Base-by-base conservation (phyloP, 148 eudicot species). In the Fallopia convolvulus region DNA sequence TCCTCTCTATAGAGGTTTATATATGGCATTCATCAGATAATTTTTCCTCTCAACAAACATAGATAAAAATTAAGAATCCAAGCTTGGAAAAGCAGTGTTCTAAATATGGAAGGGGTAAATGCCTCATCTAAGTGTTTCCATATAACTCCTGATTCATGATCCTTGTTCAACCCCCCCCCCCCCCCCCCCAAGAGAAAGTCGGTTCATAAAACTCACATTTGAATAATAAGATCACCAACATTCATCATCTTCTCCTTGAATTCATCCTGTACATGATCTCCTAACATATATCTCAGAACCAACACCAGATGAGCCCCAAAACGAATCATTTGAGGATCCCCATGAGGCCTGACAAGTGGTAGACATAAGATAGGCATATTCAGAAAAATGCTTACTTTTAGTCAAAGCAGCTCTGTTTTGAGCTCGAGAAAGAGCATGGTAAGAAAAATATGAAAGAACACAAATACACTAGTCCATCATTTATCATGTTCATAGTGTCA, bases 321-420 rank as follows among this genome's bases (percentile, higher is more conserved):
- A 21, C 99, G 94, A 77, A 95, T 89, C 99, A 95, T 87, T 80
- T 92, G 90, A 20, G 99, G 97, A 83, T 95, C 97, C 80, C 97
- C 97, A 77, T 93, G 91, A 76, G 87, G 90, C 82, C 94, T 90
- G 86, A 74, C 39, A 82, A 26, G 48, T 81, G 75, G 39, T 11
- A 42, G 52, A 23, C 52, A 73, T 3, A 4, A 44, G 36, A 73
- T 72, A 6, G 42, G 50, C 15, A 8, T 41, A 72, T n/a, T 40
- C 75, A n/a, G 46, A 71, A 40, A 71, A 40, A 14, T 70, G 14
- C 55, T 61, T 60, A n/a, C 7, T 65, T 23, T 65, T 65, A 33
- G 41, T 12, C 71, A 65, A 30, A 11, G 71, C 41, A 23, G 71
- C 32, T 65, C 63, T 2, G 12, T 21, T 21, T 20, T 58, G 12